Conservation (phyloP, 2,329 filamentous ascomycete genomes). For the Fusarium drepaniforme region DNA sequence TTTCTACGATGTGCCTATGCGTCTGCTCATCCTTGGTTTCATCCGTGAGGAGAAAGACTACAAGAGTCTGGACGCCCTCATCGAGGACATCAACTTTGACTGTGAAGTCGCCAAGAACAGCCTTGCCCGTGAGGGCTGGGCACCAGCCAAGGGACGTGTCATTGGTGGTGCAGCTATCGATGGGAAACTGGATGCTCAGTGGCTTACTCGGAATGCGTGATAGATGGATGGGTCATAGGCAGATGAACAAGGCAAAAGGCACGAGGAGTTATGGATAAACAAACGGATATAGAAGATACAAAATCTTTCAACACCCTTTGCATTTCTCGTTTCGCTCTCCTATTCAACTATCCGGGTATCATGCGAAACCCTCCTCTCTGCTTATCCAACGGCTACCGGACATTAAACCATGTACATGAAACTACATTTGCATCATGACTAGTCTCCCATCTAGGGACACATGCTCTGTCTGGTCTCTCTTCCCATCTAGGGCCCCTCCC, state of each 20-base stretch:
- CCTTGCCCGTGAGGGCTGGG: conserved; percentile 75
- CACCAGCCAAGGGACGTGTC: conserved; percentile 54
- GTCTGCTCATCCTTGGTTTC: conserved; percentile 85
- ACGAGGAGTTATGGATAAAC: conserved; percentile 41
- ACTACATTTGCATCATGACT: conserved; percentile 19
- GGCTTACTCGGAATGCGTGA: conserved; percentile 52
- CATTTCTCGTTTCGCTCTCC: conserved; percentile 34
- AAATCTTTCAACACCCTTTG: conserved; percentile 20
- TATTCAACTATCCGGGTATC: conserved; percentile 40
- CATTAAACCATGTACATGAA: conserved; percentile 18
- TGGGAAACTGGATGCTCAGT: conserved; percentile 52
- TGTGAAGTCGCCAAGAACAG: conserved; percentile 85
- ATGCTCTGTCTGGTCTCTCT: conserved; percentile 9
- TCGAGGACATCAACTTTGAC: conserved; percentile 90
- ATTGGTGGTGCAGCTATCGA: conserved; percentile 43
- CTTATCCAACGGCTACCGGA: conserved; percentile 8
- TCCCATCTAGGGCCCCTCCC: conserved; percentile 23
- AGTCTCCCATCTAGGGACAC: conserved; percentile 23
- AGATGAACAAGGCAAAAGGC: conserved; percentile 11
- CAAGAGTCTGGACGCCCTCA: conserved; percentile 81
- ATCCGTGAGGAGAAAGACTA: conserved; percentile 94
- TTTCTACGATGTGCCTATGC: conserved; percentile 87
- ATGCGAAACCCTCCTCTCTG: conserved; percentile 25
- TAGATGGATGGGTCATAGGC: not conserved
- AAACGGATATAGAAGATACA: conserved; percentile 34